Evolutionary conservation across 805 yeast genomes (phyloP).

Genomic region (Candida stauntonica): DNA sequence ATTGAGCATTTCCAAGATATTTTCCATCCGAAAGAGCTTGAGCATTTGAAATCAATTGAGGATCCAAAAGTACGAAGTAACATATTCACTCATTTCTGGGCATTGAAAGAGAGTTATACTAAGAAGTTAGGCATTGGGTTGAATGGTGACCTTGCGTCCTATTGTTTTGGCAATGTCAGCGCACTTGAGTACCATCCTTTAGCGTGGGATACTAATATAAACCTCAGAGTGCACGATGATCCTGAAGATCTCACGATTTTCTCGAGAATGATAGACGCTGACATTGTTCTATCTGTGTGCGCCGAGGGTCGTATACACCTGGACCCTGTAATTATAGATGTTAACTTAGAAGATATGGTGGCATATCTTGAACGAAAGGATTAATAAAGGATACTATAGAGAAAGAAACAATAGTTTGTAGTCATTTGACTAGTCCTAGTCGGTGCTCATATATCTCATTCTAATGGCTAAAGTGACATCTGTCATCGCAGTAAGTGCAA

Average conservation of each 20-base stretch:
- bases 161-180: slow-evolving; percentile 27
- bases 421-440: no score
- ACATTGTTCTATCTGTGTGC: slow-evolving; percentile 11
- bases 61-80: slow-evolving; percentile 20
- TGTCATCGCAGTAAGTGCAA: no score
- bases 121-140: slow-evolving; percentile 65
- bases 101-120: slow-evolving; percentile 72
- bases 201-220: slow-evolving; percentile 8
- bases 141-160: slow-evolving; percentile 29
- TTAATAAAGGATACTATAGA: neutral
- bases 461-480: no score
- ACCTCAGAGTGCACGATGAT: slow-evolving; percentile 7
- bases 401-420: no score
- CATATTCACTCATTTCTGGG: slow-evolving; percentile 63
- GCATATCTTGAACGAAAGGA: neutral
- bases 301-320: neutral
- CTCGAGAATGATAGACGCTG: slow-evolving; percentile 23
- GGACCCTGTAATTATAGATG: slow-evolving; percentile 4
- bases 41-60: slow-evolving; percentile 25
- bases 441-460: no score
- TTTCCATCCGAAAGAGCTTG: slow-evolving; percentile 35
- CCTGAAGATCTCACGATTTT: slow-evolving; percentile 12
- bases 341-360: slow-evolving; percentile 7
- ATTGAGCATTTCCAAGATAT: slow-evolving; percentile 39
- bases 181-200: neutral